Percentiles rank a stretch among this genome's conserved stretches.
These are phyloP conservation scores for Kazachstania kunashirensis DNA, from an alignment of 805 yeast species.

Conservation along the genomic window DNA sequence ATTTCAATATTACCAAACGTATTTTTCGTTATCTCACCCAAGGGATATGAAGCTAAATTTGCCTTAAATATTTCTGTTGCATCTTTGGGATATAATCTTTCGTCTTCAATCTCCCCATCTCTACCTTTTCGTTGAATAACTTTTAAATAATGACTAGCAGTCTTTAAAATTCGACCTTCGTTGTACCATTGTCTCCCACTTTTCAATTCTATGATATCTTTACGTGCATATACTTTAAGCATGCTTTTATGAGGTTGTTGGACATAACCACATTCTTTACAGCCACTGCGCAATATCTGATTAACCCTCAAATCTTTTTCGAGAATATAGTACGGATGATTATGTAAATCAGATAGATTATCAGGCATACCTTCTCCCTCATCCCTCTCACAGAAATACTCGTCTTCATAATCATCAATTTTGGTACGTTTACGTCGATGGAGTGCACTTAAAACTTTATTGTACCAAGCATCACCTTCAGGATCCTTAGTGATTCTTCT, in stretches of 20 bases:
- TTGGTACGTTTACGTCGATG: conserved; percentile 22
- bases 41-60: conserved; percentile 43
- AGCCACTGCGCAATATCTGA: conserved; percentile 60
- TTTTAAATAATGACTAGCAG: conserved; percentile 60
- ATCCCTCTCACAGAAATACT: conserved; percentile 37
- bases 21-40: conserved; percentile 62
- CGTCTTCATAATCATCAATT: conserved; percentile 31
- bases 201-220: conserved; percentile 51
- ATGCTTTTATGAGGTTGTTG: conserved; percentile 35
- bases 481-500: conserved; percentile 57
- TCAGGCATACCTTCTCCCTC: conserved; percentile 81
- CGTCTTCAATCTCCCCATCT: conserved; percentile 47
- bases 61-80: conserved; percentile 71
- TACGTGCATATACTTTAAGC: conserved; percentile 58
- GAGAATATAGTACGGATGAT: conserved; percentile 78
- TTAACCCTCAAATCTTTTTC: conserved; percentile 64
- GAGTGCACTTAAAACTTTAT: conserved; percentile 29
- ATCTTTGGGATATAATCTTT: conserved; percentile 61
- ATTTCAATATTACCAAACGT: conserved; percentile 79
- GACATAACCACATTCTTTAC: conserved; percentile 60
- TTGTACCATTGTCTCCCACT: conserved; percentile 84
- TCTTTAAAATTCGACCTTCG: conserved; percentile 62
- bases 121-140: conserved; percentile 32
- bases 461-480: conserved; percentile 54
- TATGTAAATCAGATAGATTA: conserved; percentile 68